Percentiles rank a stretch among this genome's conserved stretches.
Conservation (phyloP, 148 eudicot species). For the Amaranthus cruentus region DNA sequence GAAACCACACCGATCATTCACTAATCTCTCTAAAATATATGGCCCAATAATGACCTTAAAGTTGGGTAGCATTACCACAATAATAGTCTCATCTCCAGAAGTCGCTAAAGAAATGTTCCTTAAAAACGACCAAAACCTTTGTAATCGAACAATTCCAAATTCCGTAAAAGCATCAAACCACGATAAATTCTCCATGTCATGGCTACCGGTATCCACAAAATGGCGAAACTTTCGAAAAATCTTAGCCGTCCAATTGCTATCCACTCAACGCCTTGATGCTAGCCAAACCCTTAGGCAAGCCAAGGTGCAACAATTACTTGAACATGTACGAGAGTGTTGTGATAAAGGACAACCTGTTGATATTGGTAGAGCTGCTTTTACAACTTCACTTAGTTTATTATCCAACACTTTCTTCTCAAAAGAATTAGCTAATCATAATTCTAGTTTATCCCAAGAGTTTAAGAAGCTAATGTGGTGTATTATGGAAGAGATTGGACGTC, state of each 20-base stretch:
- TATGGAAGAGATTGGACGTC: slow-evolving; percentile 38
- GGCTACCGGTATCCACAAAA: slow-evolving; percentile 25
- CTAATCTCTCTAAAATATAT: slow-evolving; percentile 17
- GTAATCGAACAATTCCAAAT: slow-evolving; percentile 19
- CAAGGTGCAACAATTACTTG: slow-evolving; percentile 25
- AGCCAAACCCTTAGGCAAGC: slow-evolving; percentile 23
- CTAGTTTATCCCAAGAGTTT: slow-evolving; percentile 25
- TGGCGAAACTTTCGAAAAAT: slow-evolving; percentile 25
- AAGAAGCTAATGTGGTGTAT: slow-evolving; percentile 28
- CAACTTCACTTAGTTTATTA: slow-evolving; percentile 28
- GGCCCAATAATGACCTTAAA: slow-evolving; percentile 21
- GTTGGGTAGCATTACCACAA: slow-evolving; percentile 23
- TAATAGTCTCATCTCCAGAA: slow-evolving; percentile 15
- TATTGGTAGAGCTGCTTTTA: slow-evolving; percentile 25
- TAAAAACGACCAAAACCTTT: slow-evolving; percentile 16
- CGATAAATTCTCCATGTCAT: slow-evolving; percentile 22
- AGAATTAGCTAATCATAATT: slow-evolving; percentile 25
- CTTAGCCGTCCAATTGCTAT: slow-evolving; percentile 14
- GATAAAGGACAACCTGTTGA: slow-evolving; percentile 16
- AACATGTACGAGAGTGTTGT: slow-evolving; percentile 21
- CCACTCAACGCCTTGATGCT: slow-evolving; percentile 26
- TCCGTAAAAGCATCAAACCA: slow-evolving; percentile 22
- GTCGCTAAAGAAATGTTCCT: slow-evolving; percentile 25
- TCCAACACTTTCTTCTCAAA: slow-evolving; percentile 29
- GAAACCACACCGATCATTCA: slow-evolving; percentile 21